Evolutionary conservation across 495 filamentous ascomycete species (phyloP).

Genomic region (Massariosphaeria phaeospora): DNA sequence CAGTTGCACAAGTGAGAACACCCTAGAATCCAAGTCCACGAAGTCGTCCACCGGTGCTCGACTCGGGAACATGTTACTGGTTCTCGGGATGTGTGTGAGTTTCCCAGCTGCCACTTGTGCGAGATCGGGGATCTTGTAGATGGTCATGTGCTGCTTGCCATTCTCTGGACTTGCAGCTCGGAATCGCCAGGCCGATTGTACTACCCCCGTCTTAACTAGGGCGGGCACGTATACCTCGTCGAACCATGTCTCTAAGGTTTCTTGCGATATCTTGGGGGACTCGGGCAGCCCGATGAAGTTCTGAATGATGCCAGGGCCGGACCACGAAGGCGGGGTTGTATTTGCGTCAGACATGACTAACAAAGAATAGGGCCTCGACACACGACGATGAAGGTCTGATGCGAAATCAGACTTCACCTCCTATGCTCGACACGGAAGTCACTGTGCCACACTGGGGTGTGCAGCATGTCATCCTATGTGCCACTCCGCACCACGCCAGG

Average conservation of each 20-base stretch:
- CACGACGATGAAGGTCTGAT: not conserved
- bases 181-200: conserved; percentile 29
- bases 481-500: conserved; percentile 21
- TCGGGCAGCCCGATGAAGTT: conserved; percentile 6
- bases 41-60: conserved; percentile 11
- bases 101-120: conserved; percentile 24
- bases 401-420: too few relatives aligned
- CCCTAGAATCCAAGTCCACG: conserved; percentile 13
- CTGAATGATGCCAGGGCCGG: conserved; percentile 24
- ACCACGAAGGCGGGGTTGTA: conserved; percentile 5
- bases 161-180: conserved; percentile 22
- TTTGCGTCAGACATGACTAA: conserved; percentile 20
- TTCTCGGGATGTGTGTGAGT: conserved; percentile 6
- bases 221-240: conserved; percentile 36
- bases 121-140: conserved; percentile 35
- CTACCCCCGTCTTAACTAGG: conserved; percentile 27
- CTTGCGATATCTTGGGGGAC: conserved; percentile 16
- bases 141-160: conserved; percentile 26
- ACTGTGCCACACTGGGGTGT: too few relatives aligned
- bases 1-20: conserved; percentile 22
- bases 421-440: too few relatives aligned
- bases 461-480: not conserved
- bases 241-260: conserved; percentile 33
- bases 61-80: conserved; percentile 19
- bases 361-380: conserved; percentile 1